Evolutionary conservation across 2,329 filamentous ascomycete species (phyloP).

Genomic region (Sporothrix brasiliensis): DNA sequence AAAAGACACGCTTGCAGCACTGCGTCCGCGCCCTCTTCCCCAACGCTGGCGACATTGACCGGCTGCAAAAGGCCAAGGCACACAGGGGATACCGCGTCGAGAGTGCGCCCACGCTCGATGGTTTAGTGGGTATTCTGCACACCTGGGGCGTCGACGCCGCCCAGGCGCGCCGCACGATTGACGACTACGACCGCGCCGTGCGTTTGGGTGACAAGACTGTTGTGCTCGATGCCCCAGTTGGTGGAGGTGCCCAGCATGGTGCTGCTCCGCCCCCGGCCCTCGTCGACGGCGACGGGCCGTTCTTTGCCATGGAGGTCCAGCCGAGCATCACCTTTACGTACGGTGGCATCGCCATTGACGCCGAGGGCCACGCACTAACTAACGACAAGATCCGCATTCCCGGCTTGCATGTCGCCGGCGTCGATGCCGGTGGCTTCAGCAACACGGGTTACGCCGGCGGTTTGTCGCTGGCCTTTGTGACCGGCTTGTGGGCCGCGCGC

Average conservation of each 20-base stretch:
- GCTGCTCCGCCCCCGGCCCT: background rate
- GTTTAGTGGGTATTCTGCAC: background rate
- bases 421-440: slow-evolving; percentile 22
- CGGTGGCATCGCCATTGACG: slow-evolving; percentile 20
- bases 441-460: slow-evolving; percentile 10
- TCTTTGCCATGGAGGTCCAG: slow-evolving; percentile 24
- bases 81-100: slow-evolving; percentile 7
- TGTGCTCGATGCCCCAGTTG: slow-evolving; percentile 1
- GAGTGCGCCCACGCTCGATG: background rate
- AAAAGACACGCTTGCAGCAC: slow-evolving; percentile 13
- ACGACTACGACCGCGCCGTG: slow-evolving; percentile 1
- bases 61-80: background rate
- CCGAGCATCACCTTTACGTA: slow-evolving; percentile 19
- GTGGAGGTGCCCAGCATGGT: background rate
- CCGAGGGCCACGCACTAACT: slow-evolving; percentile 9
- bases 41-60: slow-evolving; percentile 25
- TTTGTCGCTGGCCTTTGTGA: slow-evolving; percentile 17
- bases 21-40: slow-evolving; percentile 2
- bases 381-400: slow-evolving; percentile 6
- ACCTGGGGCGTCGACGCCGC: slow-evolving; percentile 9
- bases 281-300: slow-evolving; percentile 3
- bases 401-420: slow-evolving; percentile 2
- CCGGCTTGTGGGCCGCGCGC: slow-evolving; percentile 1
- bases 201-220: background rate
- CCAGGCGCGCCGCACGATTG: slow-evolving; percentile 10